Evolutionary conservation across 2,329 filamentous ascomycete genomes (phyloP), one percentile per base, ranked within the genome.

Genomic region (Phialophora macrospora): DNA sequence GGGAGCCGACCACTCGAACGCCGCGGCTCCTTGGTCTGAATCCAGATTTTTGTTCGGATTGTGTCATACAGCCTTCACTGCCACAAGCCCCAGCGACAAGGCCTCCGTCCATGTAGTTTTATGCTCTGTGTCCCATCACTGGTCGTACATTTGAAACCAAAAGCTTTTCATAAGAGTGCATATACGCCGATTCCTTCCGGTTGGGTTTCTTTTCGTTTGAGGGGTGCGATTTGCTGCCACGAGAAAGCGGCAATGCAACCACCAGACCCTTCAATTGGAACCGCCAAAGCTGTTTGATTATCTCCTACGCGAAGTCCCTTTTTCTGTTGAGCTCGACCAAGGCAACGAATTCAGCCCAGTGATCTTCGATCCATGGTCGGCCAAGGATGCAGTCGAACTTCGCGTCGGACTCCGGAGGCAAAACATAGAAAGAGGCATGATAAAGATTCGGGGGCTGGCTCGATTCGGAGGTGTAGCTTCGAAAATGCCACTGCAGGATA

Each of bases 361-460:
- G 62, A n/a, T 66, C 57, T n/a, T 51, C 41, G 30, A 71, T 69
- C 69, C 69, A 71, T 24, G 60, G 64, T 12, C 60, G 60, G 24
- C 69, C 67, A 24, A 71, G 63, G 51, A 71, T 68, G 48, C 66
- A 67, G 58, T 71, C 69, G 57, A 71, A 71, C 49, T 52, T 60
- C 3, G 69, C 49, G 22, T 60, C 49, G 14, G 46, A 38, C 44
- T 56, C 61, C 26, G 44, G 49, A 12, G 62, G 60, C 52, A 69
- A 49, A 22, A 69, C 55, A 55, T 65, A 48, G 38, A 69, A 69
- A 30, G 57, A 34, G 24, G 62, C 62, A 61, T 56, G 30, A 57
- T 69, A 49, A n/a, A 49, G 26, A 26, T 22, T 44, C 46, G 48
- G 55, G 30, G 11, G 32, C 26, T 46, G 30, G 38, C 9, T 48